Evolutionary conservation across 1,284 basidiomycete species (phyloP), one percentile per base, ranked within the genome.

Genomic region (Irpex sp.): DNA sequence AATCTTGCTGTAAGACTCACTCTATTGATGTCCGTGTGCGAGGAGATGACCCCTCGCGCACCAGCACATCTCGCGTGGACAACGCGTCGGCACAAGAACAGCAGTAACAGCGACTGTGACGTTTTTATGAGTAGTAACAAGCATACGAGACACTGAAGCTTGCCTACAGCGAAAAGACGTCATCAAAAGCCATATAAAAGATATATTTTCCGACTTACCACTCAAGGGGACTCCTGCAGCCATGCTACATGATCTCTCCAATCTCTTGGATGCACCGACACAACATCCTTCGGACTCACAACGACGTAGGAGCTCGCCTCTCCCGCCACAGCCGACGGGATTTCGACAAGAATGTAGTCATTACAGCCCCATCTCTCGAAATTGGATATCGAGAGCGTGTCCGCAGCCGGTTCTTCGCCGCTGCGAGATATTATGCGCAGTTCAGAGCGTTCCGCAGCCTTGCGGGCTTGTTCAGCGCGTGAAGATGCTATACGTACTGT

Each of bases 351-450:
- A 15, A 85, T 77, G 71, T 98, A 98, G 75, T 99, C 97, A 71
- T 96, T 96, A 75, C 96, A 98, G 15, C 90, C 88, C 83, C 93
- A 97, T 13, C 86, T 79, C 71, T 94, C 88, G 73, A 85, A 98
- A 65, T 88, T 87, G 11, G 86, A 78, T 46, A 99, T 83, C 56
- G 85, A 86, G 56, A 99, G 82, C 1, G 91, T 93, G 72, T 99
- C 97, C 0, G 89, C 86, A 1, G 93, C 87, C 8, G 95, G 81
- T 75, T 98, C 96, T 71, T 99, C 95, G 0, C 97, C 97, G 0
- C 83, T 82, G 8, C 88, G 86, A 7, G 93, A 94, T 67, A 99
- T 92, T 67, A 98, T 92, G 8, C 95, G 87, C 56, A 99, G 81
- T 75, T 99, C 97, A 1, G 97, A 97, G 21, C 92, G 88, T 65